Percentiles rank a stretch among this genome's conserved stretches.
Conservation (phyloP, 2,329 filamentous ascomycete species). For the Monilinia fructigena region DNA sequence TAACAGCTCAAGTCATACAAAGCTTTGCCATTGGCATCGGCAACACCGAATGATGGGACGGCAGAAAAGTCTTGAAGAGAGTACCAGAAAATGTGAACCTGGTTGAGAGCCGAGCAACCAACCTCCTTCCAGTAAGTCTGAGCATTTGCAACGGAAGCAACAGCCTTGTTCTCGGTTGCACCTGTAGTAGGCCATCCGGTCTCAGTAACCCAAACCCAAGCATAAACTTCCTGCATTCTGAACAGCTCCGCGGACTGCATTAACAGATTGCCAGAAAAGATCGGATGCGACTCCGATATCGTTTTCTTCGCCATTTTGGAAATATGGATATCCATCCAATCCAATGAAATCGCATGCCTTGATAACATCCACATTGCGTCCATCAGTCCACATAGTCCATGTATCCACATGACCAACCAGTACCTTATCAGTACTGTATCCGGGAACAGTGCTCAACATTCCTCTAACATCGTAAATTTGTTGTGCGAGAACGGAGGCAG, state of each 20-base stretch:
- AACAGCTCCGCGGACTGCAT: slow-evolving; percentile 36
- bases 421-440: slow-evolving; percentile 51
- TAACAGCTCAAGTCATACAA: slow-evolving; percentile 35
- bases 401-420: slow-evolving; percentile 68
- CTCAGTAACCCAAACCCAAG: slow-evolving; percentile 62
- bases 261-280: slow-evolving; percentile 50
- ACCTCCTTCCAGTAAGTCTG: slow-evolving; percentile 62
- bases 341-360: slow-evolving; percentile 64
- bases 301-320: slow-evolving; percentile 57
- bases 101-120: slow-evolving; percentile 57
- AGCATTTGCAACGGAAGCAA: slow-evolving; percentile 56
- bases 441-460: slow-evolving; percentile 49
- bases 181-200: slow-evolving; percentile 64
- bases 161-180: slow-evolving; percentile 52
- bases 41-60: slow-evolving; percentile 44
- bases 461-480: slow-evolving; percentile 52
- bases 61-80: slow-evolving; percentile 54
- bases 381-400: slow-evolving; percentile 62
- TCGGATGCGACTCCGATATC: slow-evolving; percentile 53
- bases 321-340: slow-evolving; percentile 66
- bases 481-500: slow-evolving; percentile 5
- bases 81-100: slow-evolving; percentile 61
- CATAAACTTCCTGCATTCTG: slow-evolving; percentile 49
- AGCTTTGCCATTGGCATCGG: slow-evolving; percentile 37
- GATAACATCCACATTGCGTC: slow-evolving; percentile 58